Base-by-base conservation (phyloP, 2,329 filamentous ascomycete species). In the Paecilomyces formosus region DNA sequence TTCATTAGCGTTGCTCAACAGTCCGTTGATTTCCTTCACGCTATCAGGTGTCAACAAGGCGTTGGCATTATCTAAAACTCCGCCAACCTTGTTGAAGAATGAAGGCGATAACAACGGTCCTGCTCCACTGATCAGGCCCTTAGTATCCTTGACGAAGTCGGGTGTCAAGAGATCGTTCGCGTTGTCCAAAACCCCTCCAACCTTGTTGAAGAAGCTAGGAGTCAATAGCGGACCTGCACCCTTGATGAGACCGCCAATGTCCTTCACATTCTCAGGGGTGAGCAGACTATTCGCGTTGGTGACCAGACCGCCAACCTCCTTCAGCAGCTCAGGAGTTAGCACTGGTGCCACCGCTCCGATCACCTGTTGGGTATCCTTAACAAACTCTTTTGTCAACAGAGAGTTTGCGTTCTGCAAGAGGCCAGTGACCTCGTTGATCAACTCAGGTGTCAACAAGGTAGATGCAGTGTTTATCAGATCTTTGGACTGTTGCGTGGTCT, bases 401-500 rank as follows among this genome's bases (percentile, higher is more conserved):
- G 60, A 52, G 53, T 68, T 69, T 24, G 65, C 68, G 35, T 71
- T 70, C n/a, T 60, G 63, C 15, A 72, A 64, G 5, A 72, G 59
- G 22, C 61, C 60, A 52, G 71, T 70, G 31, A 72, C 62, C 60
- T 71, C 68, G 60, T 68, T 66, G 33, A 71, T 66, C 58, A 64
- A 62, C 39, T 60, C n/a, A 54, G 55, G 45, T 15, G 45, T 50
- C 45, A 50, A n/a, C 45, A 50, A 50, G 45, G 15, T 50, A 22
- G 15, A 50, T 22, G 45, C 45, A n/a, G 45, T 50, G 21, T 50
- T 22, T 4, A 50, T 50, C 13, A 50, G 21, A 22, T 9, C 18
- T 50, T 50, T 50, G 9, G 45, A 18, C 45, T 50, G 45, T 9
- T 50, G 7, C 13, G 45, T 50, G 15, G 51, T 53, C 26, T 24